Base-by-base conservation (phyloP, 75 land plant species). In the Azolla pinnata region DNA sequence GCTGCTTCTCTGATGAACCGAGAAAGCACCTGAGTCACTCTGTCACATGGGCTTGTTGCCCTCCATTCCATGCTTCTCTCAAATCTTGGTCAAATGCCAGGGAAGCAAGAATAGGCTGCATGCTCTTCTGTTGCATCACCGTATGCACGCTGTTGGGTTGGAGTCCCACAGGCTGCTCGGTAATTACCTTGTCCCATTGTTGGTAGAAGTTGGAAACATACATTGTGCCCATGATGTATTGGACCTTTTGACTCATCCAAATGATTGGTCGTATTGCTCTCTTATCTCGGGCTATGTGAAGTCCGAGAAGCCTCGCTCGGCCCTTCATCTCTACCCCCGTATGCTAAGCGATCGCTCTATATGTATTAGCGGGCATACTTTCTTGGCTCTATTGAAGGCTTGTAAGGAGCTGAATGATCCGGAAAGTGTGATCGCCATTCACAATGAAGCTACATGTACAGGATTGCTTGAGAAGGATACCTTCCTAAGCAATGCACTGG, bases 351-450 rank as follows among this genome's bases (percentile, higher is more conserved):
- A 32, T 20, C 61, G 45, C 14, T 38, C 14, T 46, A 29, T 54
- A 18, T 21, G 53, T 25, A 33, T 32, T 31, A 56, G 53, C 38
- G 35, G 16, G 20, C 30, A 31, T 25, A 54, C 34, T 33, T 54
- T 35, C 27, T n/a, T 56, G 1, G 24, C 67, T 57, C 65, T 62
- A 26, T 26, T 67, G 33, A 62, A 67, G 44, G 69, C 75, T 1
- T 73, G 75, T 31, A 59, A 21, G 28, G n/a, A 33, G 19, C 5
- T 25, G 17, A 21, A 26, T 24, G 50, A 44, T 29, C 1, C 2
- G 10, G 9, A 4, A 2, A 46, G 2, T 17, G 79, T 67, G 20
- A 61, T 66, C 33, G 29, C 33, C 29, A 42, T 72, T 21, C 68
- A 72, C 65, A 34, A 34, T 18, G 33, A 63, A 55, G 34, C 54